Evolutionary conservation across 495 filamentous ascomycete species (phyloP), one percentile per base, ranked within the genome.

Genomic region (Aspergillus coremiiformis): DNA sequence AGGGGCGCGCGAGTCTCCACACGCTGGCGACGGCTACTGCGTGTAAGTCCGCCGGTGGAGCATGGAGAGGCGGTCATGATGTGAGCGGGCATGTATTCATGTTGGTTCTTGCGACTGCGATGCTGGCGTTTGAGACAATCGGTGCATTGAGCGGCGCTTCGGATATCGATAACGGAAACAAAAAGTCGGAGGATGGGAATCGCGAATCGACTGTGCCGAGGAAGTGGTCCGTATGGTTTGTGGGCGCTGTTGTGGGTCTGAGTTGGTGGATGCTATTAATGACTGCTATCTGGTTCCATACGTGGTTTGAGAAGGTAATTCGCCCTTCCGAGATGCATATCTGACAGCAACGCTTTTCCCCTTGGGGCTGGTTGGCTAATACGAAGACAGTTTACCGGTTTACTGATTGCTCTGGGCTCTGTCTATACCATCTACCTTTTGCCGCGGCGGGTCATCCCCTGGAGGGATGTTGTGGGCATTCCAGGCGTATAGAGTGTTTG

Each of bases 281-380:
- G 93, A 98, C 93, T 37, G 89, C 91, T 10, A 86, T 90, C 39
- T 96, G 90, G 73, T 98, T 98, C 53, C 93, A 98, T 66, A 96
- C 93, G 4, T 96, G 92, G 93, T 83, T 91, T 63, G 93, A 98
- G 72, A 97, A 97, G 85, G 88, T 89, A 63, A 53, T 77, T 69
- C 44, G 29, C 12, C 32, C 32, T 12, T 35, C n/a, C 5, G 32
- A 10, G 10, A 35, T 35, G 27, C 27, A 30, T 30, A n/a, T n/a
- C 12, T 11, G 1, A 30, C 27, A 4, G 27, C 8, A 30, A 30
- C 15, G 47, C 37, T 47, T 15, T 19, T 44, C 45, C 29, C 37
- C 41, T 35, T 44, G 19, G 8, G 17, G 11, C 1, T 19, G 14
- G 14, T 22, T 41, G 30, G 32, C 44, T 37, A 41, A 22, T 2